phyloP scores from a whole-genome alignment of 2,329 filamentous ascomycete species.

The Ceratocystis alfenasii region DNA sequence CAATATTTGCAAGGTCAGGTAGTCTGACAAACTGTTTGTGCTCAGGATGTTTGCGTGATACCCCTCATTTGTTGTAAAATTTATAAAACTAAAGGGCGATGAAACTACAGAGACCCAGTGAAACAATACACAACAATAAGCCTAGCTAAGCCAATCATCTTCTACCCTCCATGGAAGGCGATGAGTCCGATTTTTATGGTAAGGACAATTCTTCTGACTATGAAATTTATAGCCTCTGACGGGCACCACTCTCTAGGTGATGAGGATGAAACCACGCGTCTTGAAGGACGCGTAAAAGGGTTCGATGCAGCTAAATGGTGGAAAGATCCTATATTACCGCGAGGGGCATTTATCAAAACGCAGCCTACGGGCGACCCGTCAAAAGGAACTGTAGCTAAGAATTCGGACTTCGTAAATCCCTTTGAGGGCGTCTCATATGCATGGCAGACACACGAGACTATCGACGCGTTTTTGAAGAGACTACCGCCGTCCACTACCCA shows the following conservation, averaged over 20 bases:
- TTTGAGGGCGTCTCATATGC: conserved; percentile 43
- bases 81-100: no score
- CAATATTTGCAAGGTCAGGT: no score
- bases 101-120: no score
- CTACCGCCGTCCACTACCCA: conserved; percentile 55
- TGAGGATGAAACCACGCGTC: conserved; percentile 35
- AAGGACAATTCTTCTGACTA: background rate
- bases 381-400: background rate
- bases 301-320: conserved; percentile 44
- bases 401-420: conserved; percentile 41
- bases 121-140: no score
- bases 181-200: conserved; percentile 26
- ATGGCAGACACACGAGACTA: conserved; percentile 52
- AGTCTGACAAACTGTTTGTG: no score
- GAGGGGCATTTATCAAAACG: conserved; percentile 13
- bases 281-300: conserved; percentile 39
- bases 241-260: conserved; percentile 38
- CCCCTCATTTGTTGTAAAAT: no score
- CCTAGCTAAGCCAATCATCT: background rate
- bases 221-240: background rate
- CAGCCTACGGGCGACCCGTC: background rate
- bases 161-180: conserved; percentile 17
- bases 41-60: no score
- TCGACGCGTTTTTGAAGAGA: conserved; percentile 53
- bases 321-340: conserved; percentile 27